These are phyloP conservation scores for Bauhinia variegata DNA, from an alignment of 306 rosid genomes.

Conservation along the genomic window DNA sequence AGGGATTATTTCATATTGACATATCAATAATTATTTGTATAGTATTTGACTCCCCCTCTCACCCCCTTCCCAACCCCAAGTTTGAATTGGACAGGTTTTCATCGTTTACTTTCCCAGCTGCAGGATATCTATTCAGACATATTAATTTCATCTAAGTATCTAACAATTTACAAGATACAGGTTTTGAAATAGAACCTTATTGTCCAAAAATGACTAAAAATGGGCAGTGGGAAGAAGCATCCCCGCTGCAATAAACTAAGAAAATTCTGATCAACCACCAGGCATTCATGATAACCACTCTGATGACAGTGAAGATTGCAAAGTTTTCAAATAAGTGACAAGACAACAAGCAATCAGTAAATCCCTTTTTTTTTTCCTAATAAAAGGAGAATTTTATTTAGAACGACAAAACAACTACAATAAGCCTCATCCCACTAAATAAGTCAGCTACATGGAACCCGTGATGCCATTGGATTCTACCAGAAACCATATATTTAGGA, in stretches of 20 bases:
- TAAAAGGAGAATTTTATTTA: too few species aligned
- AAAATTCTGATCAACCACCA: conserved; percentile 23
- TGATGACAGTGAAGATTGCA: conserved; percentile 21
- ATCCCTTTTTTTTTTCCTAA: too few species aligned
- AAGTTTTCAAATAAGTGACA: neutral
- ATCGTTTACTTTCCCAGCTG: conserved; percentile 9
- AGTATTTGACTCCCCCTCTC: too few species aligned
- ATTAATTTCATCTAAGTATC: neutral
- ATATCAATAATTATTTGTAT: conserved; percentile 23
- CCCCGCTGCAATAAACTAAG: conserved; percentile 8
- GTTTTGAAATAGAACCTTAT: conserved; percentile 26
- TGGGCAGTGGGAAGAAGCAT: conserved; percentile 4
- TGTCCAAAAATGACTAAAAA: conserved; percentile 28
- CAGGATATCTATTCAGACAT: conserved; percentile 17
- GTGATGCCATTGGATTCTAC: too few species aligned
- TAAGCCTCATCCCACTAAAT: too few species aligned
- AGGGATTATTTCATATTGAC: neutral
- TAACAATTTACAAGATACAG: neutral
- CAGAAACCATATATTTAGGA: too few species aligned
- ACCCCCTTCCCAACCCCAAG: too few species aligned
- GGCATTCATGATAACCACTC: conserved; percentile 17
- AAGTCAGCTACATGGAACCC: too few species aligned
- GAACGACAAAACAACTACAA: too few species aligned
- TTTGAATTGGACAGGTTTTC: neutral
- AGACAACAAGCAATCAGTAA: neutral